Evolutionary conservation across 2,329 filamentous ascomycete genomes (phyloP).

Genomic region (Paecilomyces niveus): DNA sequence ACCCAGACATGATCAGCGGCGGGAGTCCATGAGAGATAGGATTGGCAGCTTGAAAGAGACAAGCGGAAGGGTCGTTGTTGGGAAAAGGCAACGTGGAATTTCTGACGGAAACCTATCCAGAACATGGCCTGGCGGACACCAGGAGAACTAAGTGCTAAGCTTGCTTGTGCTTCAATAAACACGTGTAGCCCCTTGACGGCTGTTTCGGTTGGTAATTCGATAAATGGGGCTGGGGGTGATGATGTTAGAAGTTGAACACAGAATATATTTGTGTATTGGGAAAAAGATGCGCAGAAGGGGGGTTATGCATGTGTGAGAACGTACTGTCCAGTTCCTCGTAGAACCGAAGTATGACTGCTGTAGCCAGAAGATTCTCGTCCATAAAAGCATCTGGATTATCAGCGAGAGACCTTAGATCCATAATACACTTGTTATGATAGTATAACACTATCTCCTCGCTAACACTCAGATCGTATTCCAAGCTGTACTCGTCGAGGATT

Average conservation of each 20-base stretch:
- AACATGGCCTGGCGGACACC: constrained; percentile 36
- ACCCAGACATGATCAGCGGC: constrained; percentile 22
- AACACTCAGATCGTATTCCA: neutral
- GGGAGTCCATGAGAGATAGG: neutral
- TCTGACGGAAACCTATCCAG: constrained; percentile 43
- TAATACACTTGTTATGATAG: constrained; percentile 19
- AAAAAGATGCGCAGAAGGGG: too few species aligned
- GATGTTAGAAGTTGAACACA: neutral
- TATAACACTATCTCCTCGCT: constrained; percentile 13
- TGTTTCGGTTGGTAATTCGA: neutral
- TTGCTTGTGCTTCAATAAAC: constrained; percentile 14
- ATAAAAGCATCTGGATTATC: constrained; percentile 29
- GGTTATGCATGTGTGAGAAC: neutral
- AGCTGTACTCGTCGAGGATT: neutral
- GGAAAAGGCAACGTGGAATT: constrained; percentile 40
- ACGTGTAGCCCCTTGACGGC: constrained; percentile 9
- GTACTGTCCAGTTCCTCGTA: constrained; percentile 43
- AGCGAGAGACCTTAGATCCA: constrained; percentile 17
- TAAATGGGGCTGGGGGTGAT: neutral
- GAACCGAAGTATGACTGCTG: constrained; percentile 50
- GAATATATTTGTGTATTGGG: neutral
- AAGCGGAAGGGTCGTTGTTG: constrained; percentile 24
- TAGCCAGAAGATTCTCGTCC: constrained; percentile 48
- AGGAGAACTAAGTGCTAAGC: constrained; percentile 1
- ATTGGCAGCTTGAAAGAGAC: neutral